Evolutionary conservation across 2,329 filamentous ascomycete genomes (phyloP).

Genomic region (Fusarium hainanense): DNA sequence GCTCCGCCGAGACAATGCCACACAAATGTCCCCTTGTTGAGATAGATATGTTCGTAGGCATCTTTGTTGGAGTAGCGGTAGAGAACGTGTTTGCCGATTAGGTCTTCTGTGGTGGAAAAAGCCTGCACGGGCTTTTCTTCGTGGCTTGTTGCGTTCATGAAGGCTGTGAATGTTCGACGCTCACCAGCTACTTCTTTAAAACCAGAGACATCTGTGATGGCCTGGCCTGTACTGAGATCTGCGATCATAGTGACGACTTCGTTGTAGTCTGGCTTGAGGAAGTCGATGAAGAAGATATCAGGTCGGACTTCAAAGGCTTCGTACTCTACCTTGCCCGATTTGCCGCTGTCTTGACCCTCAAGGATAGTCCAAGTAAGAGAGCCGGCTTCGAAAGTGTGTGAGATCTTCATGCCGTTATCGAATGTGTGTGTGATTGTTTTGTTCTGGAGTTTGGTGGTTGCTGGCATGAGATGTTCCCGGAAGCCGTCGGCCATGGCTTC

Average conservation of each 20-base stretch:
- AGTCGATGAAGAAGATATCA: conserved; percentile 29
- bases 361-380: conserved; percentile 13
- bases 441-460: conserved; percentile 1
- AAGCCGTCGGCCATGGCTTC: conserved; percentile 25
- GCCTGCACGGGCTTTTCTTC: background rate
- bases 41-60: conserved; percentile 28
- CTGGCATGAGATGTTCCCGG: conserved; percentile 14
- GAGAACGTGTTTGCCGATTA: conserved; percentile 27
- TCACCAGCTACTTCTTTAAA: background rate
- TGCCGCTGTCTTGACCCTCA: conserved; percentile 1
- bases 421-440: conserved; percentile 9
- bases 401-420: conserved; percentile 19
- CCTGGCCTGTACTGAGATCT: background rate
- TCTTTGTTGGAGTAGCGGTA: conserved; percentile 24
- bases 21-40: conserved; percentile 25
- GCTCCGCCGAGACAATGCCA: conserved; percentile 32
- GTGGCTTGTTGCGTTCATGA: conserved; percentile 8
- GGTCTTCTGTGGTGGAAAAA: conserved; percentile 12
- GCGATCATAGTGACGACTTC: conserved; percentile 21
- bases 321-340: conserved; percentile 7
- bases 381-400: background rate
- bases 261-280: conserved; percentile 21
- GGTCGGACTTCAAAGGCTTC: conserved; percentile 25
- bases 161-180: conserved; percentile 20
- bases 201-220: conserved; percentile 8